Conservation (phyloP, 192 early-diverging fungal genomes). For the Geranomyces variabilis region DNA sequence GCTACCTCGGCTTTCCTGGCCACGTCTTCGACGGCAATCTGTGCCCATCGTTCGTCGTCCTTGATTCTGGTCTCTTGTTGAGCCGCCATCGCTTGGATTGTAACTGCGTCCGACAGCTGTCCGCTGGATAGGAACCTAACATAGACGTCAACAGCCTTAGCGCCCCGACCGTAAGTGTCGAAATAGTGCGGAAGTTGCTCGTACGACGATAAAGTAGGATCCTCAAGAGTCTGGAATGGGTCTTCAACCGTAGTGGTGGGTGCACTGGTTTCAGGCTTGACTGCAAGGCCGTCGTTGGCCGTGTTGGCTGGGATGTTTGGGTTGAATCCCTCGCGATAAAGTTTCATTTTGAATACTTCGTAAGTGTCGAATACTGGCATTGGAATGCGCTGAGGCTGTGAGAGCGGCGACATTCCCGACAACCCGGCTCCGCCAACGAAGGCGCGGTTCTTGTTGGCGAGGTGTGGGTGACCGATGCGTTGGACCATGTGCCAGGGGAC, state of each 20-base stretch:
- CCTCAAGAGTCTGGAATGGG: slow-evolving; percentile 6
- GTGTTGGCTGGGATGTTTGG: too few species aligned
- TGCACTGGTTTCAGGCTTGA: neutral
- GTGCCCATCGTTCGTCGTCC: too few species aligned
- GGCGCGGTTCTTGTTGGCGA: neutral
- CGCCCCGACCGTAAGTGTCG: slow-evolving; percentile 11
- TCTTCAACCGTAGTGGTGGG: neutral
- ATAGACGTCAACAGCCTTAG: slow-evolving; percentile 9
- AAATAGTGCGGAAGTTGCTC: slow-evolving; percentile 20
- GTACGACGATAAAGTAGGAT: slow-evolving; percentile 8
- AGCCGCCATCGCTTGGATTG: too few species aligned
- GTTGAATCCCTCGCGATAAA: slow-evolving; percentile 14
- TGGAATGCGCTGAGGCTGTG: neutral
- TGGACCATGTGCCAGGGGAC: slow-evolving; percentile 24
- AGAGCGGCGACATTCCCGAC: neutral
- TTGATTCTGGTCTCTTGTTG: too few species aligned
- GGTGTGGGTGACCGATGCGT: neutral
- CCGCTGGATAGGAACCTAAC: slow-evolving; percentile 9
- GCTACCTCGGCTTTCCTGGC: too few species aligned
- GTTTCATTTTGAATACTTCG: slow-evolving; percentile 10
- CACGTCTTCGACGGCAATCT: too few species aligned
- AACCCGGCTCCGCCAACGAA: neutral
- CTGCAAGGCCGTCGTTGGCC: neutral
- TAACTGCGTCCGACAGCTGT: slow-evolving; percentile 1
- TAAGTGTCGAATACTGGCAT: slow-evolving; percentile 7